Base-by-base conservation (phyloP, 2,329 filamentous ascomycete genomes). In the Cercospora beticola region DNA sequence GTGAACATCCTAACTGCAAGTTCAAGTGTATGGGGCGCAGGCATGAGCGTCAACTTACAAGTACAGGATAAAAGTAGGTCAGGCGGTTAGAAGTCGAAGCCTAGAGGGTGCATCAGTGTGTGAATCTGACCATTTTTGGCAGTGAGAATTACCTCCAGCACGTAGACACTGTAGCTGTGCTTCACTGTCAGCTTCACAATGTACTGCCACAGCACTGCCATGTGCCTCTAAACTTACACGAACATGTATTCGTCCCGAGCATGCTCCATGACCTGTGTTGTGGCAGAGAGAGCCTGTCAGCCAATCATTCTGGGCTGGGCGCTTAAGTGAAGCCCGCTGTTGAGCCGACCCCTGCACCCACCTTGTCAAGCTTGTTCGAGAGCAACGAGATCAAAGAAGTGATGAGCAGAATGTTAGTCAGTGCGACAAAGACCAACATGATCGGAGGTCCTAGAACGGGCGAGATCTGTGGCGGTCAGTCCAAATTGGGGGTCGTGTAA, bases 381-480 rank as follows among this genome's bases (percentile, higher is more conserved):
- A 71, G 70, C 65, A 69, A 66, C 70, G 70, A 71, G 49, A 71
- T 74, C 81, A 78, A 81, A 21, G 90, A 92, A 61, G 92, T 92
- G 80, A 92, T 90, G 33, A 95, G 85, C 7, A 95, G 83, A 74
- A 94, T 92, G 67, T 91, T 91, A 54, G 90, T 92, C 75, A 94
- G 83, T 62, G 26, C 86, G 90, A 70, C 94, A 79, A 94, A 94
- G 60, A 93, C 84, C 70, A 93, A 84, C 85, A 86, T 86, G 23
- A 86, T 78, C 18, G 84, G 83, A 14, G 84, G 81, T 4, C 85
- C 85, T 36, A 86, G 80, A 57, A 82, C 80, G 40, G 84, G 84
- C 43, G 84, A 86, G 61, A 79, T 78, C 75, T 79, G 69, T 33
- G 26, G 61, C 28, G 68, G 69, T 71, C 49, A 68, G 65, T 67